A percentile compares a stretch with the other conserved stretches of the same genome.
These are phyloP conservation scores for Letharia lupina DNA, from an alignment of 495 filamentous ascomycete species.

Conservation along the genomic window DNA sequence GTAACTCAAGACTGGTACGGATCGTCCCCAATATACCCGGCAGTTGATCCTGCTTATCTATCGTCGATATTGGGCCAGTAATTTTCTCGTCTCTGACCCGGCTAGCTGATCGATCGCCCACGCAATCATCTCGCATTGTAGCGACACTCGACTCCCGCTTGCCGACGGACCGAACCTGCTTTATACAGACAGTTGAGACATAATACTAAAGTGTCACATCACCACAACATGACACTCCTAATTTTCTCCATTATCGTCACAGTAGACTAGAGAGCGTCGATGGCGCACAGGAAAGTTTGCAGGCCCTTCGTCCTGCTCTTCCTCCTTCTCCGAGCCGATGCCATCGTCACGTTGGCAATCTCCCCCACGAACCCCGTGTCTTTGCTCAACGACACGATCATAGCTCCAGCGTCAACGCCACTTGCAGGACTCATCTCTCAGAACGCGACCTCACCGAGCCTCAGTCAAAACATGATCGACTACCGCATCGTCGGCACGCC, in stretches of 20 bases:
- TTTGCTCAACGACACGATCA: neutral
- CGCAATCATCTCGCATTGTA: neutral
- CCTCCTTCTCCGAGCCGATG: neutral
- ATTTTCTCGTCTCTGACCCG: neutral
- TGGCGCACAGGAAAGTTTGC: neutral
- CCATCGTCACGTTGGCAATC: neutral
- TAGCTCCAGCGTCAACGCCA: neutral
- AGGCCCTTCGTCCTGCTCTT: neutral
- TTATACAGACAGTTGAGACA: neutral
- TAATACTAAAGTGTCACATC: neutral
- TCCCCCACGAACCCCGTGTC: neutral
- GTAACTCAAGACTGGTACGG: neutral
- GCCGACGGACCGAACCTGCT: neutral
- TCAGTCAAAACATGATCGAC: neutral
- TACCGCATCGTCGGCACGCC: neutral
- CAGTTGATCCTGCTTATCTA: neutral
- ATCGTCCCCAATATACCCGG: neutral
- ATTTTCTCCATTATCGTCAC: neutral
- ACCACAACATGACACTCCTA: neutral
- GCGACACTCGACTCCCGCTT: neutral
- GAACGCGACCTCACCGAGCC: neutral
- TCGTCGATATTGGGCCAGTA: neutral
- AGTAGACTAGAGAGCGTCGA: neutral
- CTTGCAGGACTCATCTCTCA: neutral
- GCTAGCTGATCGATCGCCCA: neutral